Conservation (phyloP, 2,329 filamentous ascomycete genomes). For the Samsoniella hepiali region DNA sequence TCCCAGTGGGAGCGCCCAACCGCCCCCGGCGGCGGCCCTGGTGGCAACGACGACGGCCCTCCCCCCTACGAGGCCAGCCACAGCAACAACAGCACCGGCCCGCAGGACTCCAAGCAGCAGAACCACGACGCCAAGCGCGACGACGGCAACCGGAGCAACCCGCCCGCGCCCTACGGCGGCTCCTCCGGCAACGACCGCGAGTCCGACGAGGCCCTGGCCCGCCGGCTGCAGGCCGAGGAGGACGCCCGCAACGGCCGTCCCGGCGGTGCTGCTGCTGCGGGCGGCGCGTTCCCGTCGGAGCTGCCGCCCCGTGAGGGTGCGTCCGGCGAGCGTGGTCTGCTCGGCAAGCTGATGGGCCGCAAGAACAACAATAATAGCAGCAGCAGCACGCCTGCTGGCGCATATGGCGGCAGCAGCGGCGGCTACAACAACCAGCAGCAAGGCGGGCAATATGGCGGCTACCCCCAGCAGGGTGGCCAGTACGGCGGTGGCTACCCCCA, state of each 20-base stretch:
- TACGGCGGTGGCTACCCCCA: conserved; percentile 24
- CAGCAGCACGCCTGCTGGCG: conserved; percentile 20
- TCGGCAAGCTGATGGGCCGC: conserved; percentile 53
- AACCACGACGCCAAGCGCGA: conserved; percentile 63
- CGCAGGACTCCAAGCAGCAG: conserved; percentile 61
- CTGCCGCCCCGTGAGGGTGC: conserved; percentile 26
- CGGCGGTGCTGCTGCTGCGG: conserved; percentile 11
- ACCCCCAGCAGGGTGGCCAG: conserved; percentile 22
- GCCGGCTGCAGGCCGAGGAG: conserved; percentile 80
- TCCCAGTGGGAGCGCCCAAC: conserved; percentile 89
- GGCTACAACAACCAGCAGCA: conserved; percentile 31
- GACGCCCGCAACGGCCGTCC: conserved; percentile 50
- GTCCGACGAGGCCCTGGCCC: conserved; percentile 71
- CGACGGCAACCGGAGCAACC: conserved; percentile 30
- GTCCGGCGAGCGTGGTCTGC: conserved; percentile 40
- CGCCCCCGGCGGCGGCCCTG: conserved; percentile 57
- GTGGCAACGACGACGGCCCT: conserved; percentile 47
- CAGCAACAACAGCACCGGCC: conserved; percentile 28
- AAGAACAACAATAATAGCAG: conserved; percentile 36
- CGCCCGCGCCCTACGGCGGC: conserved; percentile 25
- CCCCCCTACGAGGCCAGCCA: conserved; percentile 62
- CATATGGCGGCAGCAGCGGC: conserved; percentile 17
- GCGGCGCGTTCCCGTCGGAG: conserved; percentile 10
- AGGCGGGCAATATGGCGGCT: conserved; percentile 9
- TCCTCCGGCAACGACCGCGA: conserved; percentile 37